phyloP scores from a whole-genome alignment of 1,284 basidiomycete species.

The Cutaneotrichosporon cavernicola region DNA sequence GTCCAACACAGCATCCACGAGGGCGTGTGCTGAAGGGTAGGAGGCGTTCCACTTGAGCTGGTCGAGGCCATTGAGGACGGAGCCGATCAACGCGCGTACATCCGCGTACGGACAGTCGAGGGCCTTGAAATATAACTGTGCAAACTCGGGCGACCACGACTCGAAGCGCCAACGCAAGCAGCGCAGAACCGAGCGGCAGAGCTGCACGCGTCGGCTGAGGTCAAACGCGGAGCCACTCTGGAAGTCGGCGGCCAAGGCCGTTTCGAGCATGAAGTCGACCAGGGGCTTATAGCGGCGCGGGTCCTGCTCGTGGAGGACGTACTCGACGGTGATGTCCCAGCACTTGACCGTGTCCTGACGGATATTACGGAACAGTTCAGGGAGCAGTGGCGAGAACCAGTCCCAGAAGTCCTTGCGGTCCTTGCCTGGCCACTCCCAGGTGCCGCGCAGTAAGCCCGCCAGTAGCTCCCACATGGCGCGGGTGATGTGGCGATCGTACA shows the following conservation, averaged over 20 bases:
- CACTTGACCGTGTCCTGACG: conserved; percentile 73
- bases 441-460: conserved; percentile 71
- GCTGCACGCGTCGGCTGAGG: conserved; percentile 47
- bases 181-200: conserved; percentile 60
- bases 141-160: conserved; percentile 65
- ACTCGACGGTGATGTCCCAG: conserved; percentile 56
- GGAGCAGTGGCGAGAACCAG: conserved; percentile 73
- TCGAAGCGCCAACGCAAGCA: conserved; percentile 75
- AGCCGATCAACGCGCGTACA: conserved; percentile 70
- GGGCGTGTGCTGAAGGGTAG: conserved; percentile 65
- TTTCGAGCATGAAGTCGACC: conserved; percentile 70
- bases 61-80: conserved; percentile 65
- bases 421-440: conserved; percentile 81
- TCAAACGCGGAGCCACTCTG: conserved; percentile 72
- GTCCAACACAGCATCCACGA: conserved; percentile 64
- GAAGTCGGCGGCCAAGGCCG: conserved; percentile 72
- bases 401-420: conserved; percentile 67
- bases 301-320: conserved; percentile 72
- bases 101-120: conserved; percentile 80
- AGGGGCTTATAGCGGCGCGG: conserved; percentile 77
- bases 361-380: conserved; percentile 71
- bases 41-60: conserved; percentile 71
- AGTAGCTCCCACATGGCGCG: conserved; percentile 85
- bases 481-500: conserved; percentile 81
- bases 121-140: conserved; percentile 70